phyloP scores from a whole-genome alignment of 192 early-diverging fungal genomes.

The Backusella sp. region DNA sequence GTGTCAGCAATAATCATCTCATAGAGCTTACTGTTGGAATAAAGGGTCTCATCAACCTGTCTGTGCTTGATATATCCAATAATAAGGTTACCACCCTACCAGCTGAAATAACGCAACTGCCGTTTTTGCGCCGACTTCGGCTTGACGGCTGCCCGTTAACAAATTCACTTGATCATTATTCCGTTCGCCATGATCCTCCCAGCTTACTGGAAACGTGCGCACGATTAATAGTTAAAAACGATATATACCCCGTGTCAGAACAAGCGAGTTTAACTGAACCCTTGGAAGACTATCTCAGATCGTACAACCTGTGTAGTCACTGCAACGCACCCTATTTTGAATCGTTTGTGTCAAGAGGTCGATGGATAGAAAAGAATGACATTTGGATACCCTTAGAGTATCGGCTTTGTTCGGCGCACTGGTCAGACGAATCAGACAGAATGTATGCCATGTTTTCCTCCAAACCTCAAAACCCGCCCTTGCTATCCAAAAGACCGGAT shows the following conservation, averaged over 20 bases:
- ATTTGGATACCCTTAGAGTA: conserved; percentile 62
- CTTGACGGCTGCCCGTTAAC: conserved; percentile 56
- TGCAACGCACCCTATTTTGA: conserved; percentile 85
- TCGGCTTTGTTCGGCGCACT: conserved; percentile 71
- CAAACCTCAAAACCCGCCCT: background rate
- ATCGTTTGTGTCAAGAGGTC: conserved; percentile 55
- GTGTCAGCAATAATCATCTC: conserved; percentile 60
- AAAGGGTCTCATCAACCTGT: conserved; percentile 52
- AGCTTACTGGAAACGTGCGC: conserved; percentile 76
- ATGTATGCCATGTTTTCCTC: conserved; percentile 54
- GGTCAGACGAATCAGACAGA: conserved; percentile 68
- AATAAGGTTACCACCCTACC: conserved; percentile 70
- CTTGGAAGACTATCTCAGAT: conserved; percentile 59
- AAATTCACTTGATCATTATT: conserved; percentile 29
- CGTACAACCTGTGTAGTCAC: conserved; percentile 61
- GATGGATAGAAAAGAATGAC: conserved; percentile 61
- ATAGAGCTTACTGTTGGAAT: conserved; percentile 62
- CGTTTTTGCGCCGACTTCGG: conserved; percentile 59
- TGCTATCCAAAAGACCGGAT: background rate
- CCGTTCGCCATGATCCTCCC: conserved; percentile 48
- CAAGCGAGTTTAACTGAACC: background rate
- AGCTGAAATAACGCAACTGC: conserved; percentile 71
- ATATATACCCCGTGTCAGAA: background rate
- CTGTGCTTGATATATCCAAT: conserved; percentile 63
- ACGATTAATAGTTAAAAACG: conserved; percentile 26